Conservation (phyloP, 2,329 filamentous ascomycete genomes). For the Mariannaea sp. region DNA sequence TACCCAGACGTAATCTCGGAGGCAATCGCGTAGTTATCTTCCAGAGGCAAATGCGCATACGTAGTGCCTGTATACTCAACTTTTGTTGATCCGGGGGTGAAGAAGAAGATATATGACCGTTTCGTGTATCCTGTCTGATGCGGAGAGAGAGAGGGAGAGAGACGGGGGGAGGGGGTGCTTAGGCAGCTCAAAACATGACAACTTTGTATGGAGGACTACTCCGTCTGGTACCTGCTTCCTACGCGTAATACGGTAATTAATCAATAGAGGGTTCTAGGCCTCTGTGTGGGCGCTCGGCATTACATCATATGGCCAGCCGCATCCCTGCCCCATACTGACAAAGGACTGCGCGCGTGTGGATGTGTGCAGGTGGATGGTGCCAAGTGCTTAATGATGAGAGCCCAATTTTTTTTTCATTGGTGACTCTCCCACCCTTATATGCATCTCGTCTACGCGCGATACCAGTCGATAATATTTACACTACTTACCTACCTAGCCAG, state of each 20-base stretch:
- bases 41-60: background rate
- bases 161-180: too few species aligned
- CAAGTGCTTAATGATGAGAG: slow-evolving; percentile 3
- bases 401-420: slow-evolving; percentile 3
- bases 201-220: too few species aligned
- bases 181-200: too few species aligned
- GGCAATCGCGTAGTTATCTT: background rate
- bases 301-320: slow-evolving; percentile 36
- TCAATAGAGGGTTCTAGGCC: slow-evolving; percentile 20
- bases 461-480: background rate
- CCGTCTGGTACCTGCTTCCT: too few species aligned
- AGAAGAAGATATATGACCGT: too few species aligned
- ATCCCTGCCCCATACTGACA: slow-evolving; percentile 4
- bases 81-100: too few species aligned
- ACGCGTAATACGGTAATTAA: too few species aligned
- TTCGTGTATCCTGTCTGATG: too few species aligned
- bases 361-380: too few species aligned
- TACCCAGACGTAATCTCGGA: background rate
- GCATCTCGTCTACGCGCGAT: background rate
- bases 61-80: too few species aligned
- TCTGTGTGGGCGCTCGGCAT: slow-evolving; percentile 25
- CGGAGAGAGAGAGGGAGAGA: too few species aligned
- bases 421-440: background rate
- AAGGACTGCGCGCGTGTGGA: background rate
- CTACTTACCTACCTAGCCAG: background rate